Base-by-base conservation (phyloP, 441 rosid genomes). In the Pelargonium cotyledonis region DNA sequence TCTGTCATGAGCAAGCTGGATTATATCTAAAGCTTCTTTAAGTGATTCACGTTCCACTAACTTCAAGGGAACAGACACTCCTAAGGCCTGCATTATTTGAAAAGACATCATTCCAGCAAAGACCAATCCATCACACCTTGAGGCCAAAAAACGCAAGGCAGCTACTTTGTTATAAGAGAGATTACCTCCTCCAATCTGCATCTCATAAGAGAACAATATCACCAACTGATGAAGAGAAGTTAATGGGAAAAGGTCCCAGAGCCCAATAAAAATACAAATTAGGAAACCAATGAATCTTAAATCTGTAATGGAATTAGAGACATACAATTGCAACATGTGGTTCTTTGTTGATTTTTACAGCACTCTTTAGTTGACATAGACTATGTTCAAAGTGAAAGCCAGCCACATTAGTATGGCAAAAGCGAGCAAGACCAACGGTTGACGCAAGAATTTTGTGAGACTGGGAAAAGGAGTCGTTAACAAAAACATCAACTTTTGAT, bases 151-250 rank as follows among this genome's bases (percentile, higher is more conserved):
- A 6, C 62, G 77, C 80, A 89, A 75, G 21, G 95, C 90, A 67
- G 84, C 76, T 68, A 79, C 88, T 79, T 89, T 89, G 44, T 78
- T 68, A n/a, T n/a, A n/a, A 29, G 44, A 68, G 72, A 89, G 79
- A 83, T 85, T 83, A 29, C 84, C 81, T 58, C 95, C 95, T 70
- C 95, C 92, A 82, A 89, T 77, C 95, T 89, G 78, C 77, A 83
- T 71, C 70, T 61, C 41, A 75, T 43, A 31, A 55, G 29, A 66
- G 26, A 69, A 31, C n/a, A 53, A 29, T 49, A 70, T 64, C 60
- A 68, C 80, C 46, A 65, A 76, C 69, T 66, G 72, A 70, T 62
- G 76, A 46, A 68, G 47, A 53, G 15, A 70, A 73, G 44, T 21
- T 67, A 65, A 68, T n/a, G 38, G 43, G 16, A 67, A 53, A 58